Evolutionary conservation across 2,329 filamentous ascomycete genomes (phyloP), one percentile per base, ranked within the genome.

Genomic region (Albifimbria verrucaria): DNA sequence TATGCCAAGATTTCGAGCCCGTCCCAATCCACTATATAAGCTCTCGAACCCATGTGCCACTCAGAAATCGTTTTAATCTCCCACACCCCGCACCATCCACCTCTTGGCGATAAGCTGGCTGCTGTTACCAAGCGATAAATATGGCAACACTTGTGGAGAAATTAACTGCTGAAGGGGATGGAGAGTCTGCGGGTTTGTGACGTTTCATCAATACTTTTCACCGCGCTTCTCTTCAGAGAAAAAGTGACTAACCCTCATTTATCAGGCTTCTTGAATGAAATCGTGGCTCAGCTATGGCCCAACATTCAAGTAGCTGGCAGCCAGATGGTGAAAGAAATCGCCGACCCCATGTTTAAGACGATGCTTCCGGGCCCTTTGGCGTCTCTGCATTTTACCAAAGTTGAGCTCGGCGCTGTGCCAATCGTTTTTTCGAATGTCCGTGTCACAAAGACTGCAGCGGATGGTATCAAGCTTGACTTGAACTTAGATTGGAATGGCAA

Each of bases 381-480:
- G 7, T 54, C 58, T 2, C 51, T 63, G 9, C 55, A 42, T 42
- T 63, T 63, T 43, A 53, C 55, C 52, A 63, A 60, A 55, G 48
- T 63, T 7, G 61, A 63, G 9, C 55, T 63, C 48, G 61, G 61
- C 15, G 48, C 49, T 11, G 55, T 47, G 0, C 61, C 61, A 3
- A 57, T 63, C 20, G 54, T n/a, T 20, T 39, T 63, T 17, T 63
- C 59, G 1, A 48, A 57, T 22, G 61, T 63, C 2, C 61, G 63
- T n/a, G 61, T 63, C 7, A 59, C 63, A 52, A 61, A 45, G 44
- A 63, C 61, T 3, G 57, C 58, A 7, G 20, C 25, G 2, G 47
- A 61, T 48, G 61, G 61, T 12, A 63, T 63, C 52, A 63, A 63
- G 36, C 59, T 63, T 42, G 61, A 63, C 41, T 60, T 63, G 59